A percentile compares a stretch with the other conserved stretches of the same genome.
These are phyloP conservation scores for Curvularia verruculosa DNA, from an alignment of 2,329 filamentous ascomycete genomes.

Conservation along the genomic window DNA sequence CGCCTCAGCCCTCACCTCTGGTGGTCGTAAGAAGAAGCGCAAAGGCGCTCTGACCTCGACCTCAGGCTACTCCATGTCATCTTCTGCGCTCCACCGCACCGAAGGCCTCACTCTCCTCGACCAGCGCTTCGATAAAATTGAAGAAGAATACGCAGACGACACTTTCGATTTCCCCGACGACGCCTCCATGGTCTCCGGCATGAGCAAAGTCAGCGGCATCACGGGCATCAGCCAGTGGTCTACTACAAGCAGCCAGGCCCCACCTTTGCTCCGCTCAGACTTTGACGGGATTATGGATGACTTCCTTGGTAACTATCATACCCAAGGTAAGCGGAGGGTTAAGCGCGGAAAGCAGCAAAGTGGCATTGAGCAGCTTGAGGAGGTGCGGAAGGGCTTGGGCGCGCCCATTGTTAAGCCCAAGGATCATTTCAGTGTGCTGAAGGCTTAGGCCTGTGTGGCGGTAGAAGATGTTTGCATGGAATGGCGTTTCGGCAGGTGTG, in stretches of 20 bases:
- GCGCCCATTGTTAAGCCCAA: constrained; percentile 62
- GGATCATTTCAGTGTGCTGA: constrained; percentile 16
- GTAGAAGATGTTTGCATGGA: constrained; percentile 1
- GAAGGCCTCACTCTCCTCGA: constrained; percentile 87
- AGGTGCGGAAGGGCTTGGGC: constrained; percentile 80
- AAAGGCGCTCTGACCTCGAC: constrained; percentile 91
- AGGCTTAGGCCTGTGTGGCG: neutral
- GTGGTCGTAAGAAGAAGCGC: constrained; percentile 87
- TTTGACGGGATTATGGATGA: constrained; percentile 94
- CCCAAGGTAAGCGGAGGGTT: constrained; percentile 69
- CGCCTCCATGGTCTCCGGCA: constrained; percentile 54
- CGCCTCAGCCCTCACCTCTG: constrained; percentile 71
- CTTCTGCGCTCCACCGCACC: constrained; percentile 83
- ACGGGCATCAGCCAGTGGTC: constrained; percentile 45
- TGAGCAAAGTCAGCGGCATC: constrained; percentile 53
- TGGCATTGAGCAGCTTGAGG: constrained; percentile 87
- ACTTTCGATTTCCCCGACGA: constrained; percentile 50
- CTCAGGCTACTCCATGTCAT: constrained; percentile 90
- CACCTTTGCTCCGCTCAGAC: constrained; percentile 68
- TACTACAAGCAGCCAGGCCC: constrained; percentile 43
- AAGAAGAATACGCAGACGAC: constrained; percentile 72
- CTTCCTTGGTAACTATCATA: constrained; percentile 78
- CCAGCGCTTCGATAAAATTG: constrained; percentile 86
- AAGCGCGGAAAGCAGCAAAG: constrained; percentile 82
- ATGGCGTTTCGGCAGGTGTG: constrained; percentile 1